Evolutionary conservation across 176 grass and related monocot genomes (phyloP), one percentile per base, ranked within the genome.

Genomic region (Phyllostachys edulis): DNA sequence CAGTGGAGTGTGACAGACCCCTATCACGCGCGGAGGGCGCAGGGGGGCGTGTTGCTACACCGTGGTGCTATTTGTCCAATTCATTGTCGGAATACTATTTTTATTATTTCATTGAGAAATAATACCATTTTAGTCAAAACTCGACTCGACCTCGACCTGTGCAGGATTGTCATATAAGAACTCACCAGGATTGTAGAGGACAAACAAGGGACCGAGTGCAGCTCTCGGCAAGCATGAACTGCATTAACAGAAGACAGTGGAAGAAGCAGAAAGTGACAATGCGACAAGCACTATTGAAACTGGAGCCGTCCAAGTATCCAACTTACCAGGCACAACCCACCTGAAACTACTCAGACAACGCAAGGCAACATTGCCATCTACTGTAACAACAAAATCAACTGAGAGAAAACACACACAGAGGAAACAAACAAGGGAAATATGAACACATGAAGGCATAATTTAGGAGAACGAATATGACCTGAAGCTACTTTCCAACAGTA

Each of bases 401-500:
- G 21, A 7, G 1, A 27, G 15, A 42, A 7, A 7, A 10, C 7
- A 8, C 12, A 15, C 7, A 18, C 0, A 32, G 40, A 0, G 12
- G 2, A 42, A 76, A 76, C 23, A 18, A 11, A 67, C 24, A 3
- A 34, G 12, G 21, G 39, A n/a, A 41, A 69, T 46, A 86, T 26
- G 4, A 1, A 82, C 78, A 69, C 71, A 69, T 61, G 0, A 37
- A 21, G n/a, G 4, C 4, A 17, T 11, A 26, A 61, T 16, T 49
- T 29, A 16, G 7, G 13, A 32, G 54, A 83, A 68, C 72, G 18
- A 75, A 90, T 56, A 73, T 54, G 41, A 84, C 50, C 69, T 75
- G 34, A 79, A 69, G 49, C 80, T 76, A 80, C 36, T 60, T 80
- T 75, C 74, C 69, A 55, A 69, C 15, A 69, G 66, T 73, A 69